Conservation (phyloP, 345 rosid species). For the Cardamine occulta region DNA sequence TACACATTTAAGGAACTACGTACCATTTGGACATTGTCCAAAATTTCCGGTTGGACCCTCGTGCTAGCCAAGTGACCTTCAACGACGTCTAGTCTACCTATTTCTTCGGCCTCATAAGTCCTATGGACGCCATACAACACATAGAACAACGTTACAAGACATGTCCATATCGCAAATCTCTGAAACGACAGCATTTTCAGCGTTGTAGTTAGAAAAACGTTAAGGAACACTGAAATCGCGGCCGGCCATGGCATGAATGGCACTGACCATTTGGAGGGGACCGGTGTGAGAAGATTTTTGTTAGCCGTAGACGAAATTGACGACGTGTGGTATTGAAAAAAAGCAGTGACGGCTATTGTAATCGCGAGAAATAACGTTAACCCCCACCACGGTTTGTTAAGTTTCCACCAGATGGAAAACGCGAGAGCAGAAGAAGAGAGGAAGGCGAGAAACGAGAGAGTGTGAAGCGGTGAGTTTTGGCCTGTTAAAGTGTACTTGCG, state of each 20-base stretch:
- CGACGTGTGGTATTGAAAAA: conserved; percentile 55
- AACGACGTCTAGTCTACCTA: conserved; percentile 42
- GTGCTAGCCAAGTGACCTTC: conserved; percentile 42
- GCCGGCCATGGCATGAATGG: conserved; percentile 98
- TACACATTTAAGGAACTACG: too few species aligned
- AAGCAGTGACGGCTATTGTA: conserved; percentile 48
- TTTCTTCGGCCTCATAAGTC: conserved; percentile 79
- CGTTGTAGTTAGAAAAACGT: conserved; percentile 72
- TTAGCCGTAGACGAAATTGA: conserved; percentile 21
- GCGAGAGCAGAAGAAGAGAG: conserved; percentile 61
- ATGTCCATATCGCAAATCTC: conserved; percentile 78
- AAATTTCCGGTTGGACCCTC: conserved; percentile 48
- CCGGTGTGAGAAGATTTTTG: conserved; percentile 18
- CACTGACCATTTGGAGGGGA: conserved; percentile 60
- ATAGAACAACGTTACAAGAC: conserved; percentile 67
- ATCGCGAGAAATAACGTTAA: conserved; percentile 51
- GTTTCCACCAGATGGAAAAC: conserved; percentile 76
- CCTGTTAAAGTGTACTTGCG: conserved; percentile 56
- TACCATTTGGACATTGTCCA: conserved; percentile 39
- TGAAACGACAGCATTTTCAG: conserved; percentile 60
- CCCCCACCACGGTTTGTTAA: conserved; percentile 60
- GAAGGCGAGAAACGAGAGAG: conserved; percentile 70
- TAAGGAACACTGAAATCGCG: conserved; percentile 69
- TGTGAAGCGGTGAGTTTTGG: conserved; percentile 54
- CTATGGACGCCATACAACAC: conserved; percentile 88